These are phyloP conservation scores for Debaryomyces sp. DNA, from an alignment of 1,139 yeast species.

Conservation along the genomic window DNA sequence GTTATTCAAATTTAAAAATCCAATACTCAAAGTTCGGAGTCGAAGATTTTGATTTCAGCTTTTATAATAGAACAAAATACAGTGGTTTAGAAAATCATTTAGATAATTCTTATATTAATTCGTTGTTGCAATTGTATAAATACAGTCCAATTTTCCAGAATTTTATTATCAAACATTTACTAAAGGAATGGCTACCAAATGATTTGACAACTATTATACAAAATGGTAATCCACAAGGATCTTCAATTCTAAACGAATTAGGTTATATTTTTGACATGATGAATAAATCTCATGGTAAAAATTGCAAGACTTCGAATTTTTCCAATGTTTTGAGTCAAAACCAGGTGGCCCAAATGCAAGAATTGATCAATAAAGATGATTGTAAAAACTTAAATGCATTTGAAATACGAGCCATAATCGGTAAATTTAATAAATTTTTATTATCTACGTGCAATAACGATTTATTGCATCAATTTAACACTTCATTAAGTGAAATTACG, in stretches of 20 bases:
- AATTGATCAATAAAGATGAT: slow-evolving; percentile 56
- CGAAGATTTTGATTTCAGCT: slow-evolving; percentile 88
- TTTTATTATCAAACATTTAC: slow-evolving; percentile 56
- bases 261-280: slow-evolving; percentile 94
- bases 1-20: slow-evolving; percentile 75
- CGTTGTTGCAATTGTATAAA: slow-evolving; percentile 80
- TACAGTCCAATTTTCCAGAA: slow-evolving; percentile 76
- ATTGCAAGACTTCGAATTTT: slow-evolving; percentile 77
- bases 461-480: slow-evolving; percentile 34
- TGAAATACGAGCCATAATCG: slow-evolving; percentile 44
- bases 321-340: slow-evolving; percentile 47
- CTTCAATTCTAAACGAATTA: slow-evolving; percentile 71
- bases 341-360: slow-evolving; percentile 48
- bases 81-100: slow-evolving; percentile 92
- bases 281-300: slow-evolving; percentile 71
- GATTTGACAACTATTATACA: slow-evolving; percentile 29
- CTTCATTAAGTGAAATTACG: slow-evolving; percentile 25
- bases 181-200: slow-evolving; percentile 59
- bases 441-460: slow-evolving; percentile 54
- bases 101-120: slow-evolving; percentile 79
- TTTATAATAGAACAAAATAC: slow-evolving; percentile 71
- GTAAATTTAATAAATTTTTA: slow-evolving; percentile 62
- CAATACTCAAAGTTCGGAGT: slow-evolving; percentile 91
- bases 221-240: slow-evolving; percentile 41
- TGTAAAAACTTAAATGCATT: slow-evolving; percentile 37